Evolutionary conservation across 2,329 filamentous ascomycete genomes (phyloP).

Genomic region (Dactylellina haptotyla): DNA sequence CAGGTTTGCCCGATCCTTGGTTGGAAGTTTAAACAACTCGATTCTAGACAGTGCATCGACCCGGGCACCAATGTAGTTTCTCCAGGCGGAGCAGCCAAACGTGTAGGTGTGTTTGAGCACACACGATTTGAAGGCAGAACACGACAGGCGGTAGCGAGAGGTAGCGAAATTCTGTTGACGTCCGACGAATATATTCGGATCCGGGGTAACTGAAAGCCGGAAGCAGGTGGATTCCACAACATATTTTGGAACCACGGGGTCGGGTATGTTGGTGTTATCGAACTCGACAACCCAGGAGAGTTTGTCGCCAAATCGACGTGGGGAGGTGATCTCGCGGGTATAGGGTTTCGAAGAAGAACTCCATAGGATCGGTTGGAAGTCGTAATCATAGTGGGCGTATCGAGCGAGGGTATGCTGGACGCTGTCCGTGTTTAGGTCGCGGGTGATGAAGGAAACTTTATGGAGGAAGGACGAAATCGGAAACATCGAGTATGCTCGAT

Average conservation of each 20-base stretch:
- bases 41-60: slow-evolving; percentile 42
- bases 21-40: slow-evolving; percentile 34
- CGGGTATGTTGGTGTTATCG: slow-evolving; percentile 19
- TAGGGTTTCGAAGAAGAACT: slow-evolving; percentile 19
- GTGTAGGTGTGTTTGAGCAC: slow-evolving; percentile 39
- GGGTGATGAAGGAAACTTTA: slow-evolving; percentile 45
- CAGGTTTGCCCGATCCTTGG: slow-evolving; percentile 18
- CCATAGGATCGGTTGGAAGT: slow-evolving; percentile 46
- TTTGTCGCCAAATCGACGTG: slow-evolving; percentile 45
- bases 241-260: slow-evolving; percentile 8
- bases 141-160: slow-evolving; percentile 42
- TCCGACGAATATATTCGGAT: slow-evolving; percentile 6
- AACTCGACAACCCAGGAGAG: slow-evolving; percentile 44
- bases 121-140: slow-evolving; percentile 34
- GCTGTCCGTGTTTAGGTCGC: slow-evolving; percentile 40
- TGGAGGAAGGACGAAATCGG: slow-evolving; percentile 30
- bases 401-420: slow-evolving; percentile 40
- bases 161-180: slow-evolving; percentile 39
- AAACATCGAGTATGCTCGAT: slow-evolving; percentile 39
- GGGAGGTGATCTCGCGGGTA: slow-evolving; percentile 25
- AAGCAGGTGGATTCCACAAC: slow-evolving; percentile 51
- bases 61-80: slow-evolving; percentile 32
- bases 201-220: slow-evolving; percentile 43
- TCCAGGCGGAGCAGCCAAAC: slow-evolving; percentile 46
- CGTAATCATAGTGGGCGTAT: slow-evolving; percentile 31